Conservation (phyloP, 768 basidiomycete genomes). For the Leccinum olivaceopallidum region DNA sequence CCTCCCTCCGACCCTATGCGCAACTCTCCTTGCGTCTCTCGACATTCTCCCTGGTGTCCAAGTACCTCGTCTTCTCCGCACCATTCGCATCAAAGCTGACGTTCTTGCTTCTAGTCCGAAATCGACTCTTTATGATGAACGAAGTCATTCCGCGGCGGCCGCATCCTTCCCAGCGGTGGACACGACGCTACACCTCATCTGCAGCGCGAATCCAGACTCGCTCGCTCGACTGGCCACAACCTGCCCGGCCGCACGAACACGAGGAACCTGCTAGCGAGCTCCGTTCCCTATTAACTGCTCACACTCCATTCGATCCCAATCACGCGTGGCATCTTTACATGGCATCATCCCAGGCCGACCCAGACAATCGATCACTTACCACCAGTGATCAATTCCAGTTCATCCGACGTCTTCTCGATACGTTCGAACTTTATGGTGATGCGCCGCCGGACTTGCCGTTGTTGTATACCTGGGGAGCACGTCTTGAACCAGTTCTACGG, state of each 20-base stretch:
- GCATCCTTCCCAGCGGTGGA: constrained; percentile 20
- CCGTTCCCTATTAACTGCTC: constrained; percentile 20
- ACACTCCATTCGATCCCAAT: constrained; percentile 35
- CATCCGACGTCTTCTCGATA: constrained; percentile 24
- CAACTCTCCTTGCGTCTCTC: constrained; percentile 48
- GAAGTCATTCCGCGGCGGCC: constrained; percentile 34
- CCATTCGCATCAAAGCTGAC: constrained; percentile 11
- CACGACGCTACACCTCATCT: constrained; percentile 27
- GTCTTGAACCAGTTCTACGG: constrained; percentile 37
- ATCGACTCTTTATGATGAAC: constrained; percentile 38
- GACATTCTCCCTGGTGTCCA: constrained; percentile 50
- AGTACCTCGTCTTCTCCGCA: constrained; percentile 32
- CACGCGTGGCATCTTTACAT: constrained; percentile 43
- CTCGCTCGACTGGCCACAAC: constrained; percentile 9
- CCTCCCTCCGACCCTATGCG: constrained; percentile 22
- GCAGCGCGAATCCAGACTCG: constrained; percentile 18
- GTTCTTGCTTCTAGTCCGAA: constrained; percentile 27
- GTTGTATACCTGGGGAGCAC: constrained; percentile 38
- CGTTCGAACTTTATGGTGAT: constrained; percentile 18
- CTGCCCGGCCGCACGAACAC: constrained; percentile 6
- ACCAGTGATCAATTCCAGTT: constrained; percentile 28
- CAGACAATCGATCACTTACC: constrained; percentile 19
- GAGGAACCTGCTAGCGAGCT: constrained; percentile 14
- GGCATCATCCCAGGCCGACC: constrained; percentile 6
- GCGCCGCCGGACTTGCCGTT: constrained; percentile 18